Evolutionary conservation across 768 basidiomycete species (phyloP), one percentile per base, ranked within the genome.

Genomic region (Cyathus striatus): DNA sequence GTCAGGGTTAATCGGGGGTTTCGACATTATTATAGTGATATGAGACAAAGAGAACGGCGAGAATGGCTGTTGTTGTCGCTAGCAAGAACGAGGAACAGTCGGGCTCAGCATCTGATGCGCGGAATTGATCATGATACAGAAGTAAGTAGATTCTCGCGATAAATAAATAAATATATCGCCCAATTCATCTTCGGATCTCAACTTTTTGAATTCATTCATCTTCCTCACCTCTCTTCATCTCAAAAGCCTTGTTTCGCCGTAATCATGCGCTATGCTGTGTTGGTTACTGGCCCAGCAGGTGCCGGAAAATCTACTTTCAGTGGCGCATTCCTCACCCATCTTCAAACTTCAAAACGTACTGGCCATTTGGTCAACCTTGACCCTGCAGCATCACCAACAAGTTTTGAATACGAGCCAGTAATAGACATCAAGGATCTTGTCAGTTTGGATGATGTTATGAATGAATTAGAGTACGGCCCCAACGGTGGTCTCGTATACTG

Each of bases 231-330:
- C 17, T 32, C 16, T 30, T 35, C 20, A 9, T 21, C 37, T 49
- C n/a, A n/a, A n/a, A n/a, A n/a, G n/a, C n/a, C n/a, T n/a, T n/a
- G n/a, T n/a, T n/a, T n/a, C n/a, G n/a, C n/a, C n/a, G n/a, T n/a
- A n/a, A n/a, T 40, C 32, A 92, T 92, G 90, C 84, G 90, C 47
- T 92, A 92, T 67, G 90, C 90, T 5, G 83, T 91, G 22, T 76
- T 92, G 36, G 79, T 92, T 40, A 88, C 86, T 43, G 96, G 96
- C n/a, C 96, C 96, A 38, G 96, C 96, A 2, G 96, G 96, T 39
- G 92, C 96, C 12, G 96, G 96, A 40, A 99, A 99, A 69, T 90
- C 92, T 0, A 98, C 96, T 0, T 95, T 99, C 57, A 87, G 89
- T 53, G 71, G 77, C 17, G 79, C 93, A 1, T 82, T 97, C 50